Percentiles rank a stretch among this genome's conserved stretches.
Evolutionary conservation across 371 early-diverging fungal species (phyloP).

Genomic region (Mortierella sp.): DNA sequence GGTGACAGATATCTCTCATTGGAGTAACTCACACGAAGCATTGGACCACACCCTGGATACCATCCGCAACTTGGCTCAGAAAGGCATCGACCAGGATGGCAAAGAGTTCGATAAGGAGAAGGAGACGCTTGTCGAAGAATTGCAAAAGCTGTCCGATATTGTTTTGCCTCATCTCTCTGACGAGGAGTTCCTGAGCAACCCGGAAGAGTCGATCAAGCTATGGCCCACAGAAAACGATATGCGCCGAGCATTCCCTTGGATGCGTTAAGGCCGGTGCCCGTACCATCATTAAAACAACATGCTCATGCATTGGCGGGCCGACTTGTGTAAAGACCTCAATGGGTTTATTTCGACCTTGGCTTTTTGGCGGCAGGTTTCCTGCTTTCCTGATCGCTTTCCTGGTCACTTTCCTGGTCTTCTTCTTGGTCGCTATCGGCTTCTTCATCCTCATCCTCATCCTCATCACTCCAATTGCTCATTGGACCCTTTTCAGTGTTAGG

Average conservation of each 20-base stretch:
- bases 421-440: conserved; percentile 13
- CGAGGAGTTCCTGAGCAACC: conserved; percentile 41
- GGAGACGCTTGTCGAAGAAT: conserved; percentile 22
- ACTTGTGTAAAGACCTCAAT: too few species aligned
- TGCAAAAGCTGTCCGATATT: conserved; percentile 46
- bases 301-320: too few species aligned
- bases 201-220: conserved; percentile 38
- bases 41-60: conserved; percentile 28
- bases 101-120: conserved; percentile 23
- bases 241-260: conserved; percentile 51
- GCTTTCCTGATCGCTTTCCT: conserved; percentile 3
- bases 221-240: conserved; percentile 48
- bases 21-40: conserved; percentile 41
- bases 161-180: conserved; percentile 47
- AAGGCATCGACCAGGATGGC: conserved; percentile 39
- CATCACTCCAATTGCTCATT: conserved; percentile 47
- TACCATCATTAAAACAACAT: too few species aligned
- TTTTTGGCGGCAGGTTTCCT: conserved; percentile 11
- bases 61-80: conserved; percentile 36
- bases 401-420: conserved; percentile 7
- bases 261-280: too few species aligned
- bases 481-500: conserved; percentile 23
- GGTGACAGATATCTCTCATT: conserved; percentile 45
- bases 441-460: conserved; percentile 11
- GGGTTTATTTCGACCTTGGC: conserved; percentile 12